Conservation (phyloP, 176 grass and related monocot species). For the Oryza officinalis region DNA sequence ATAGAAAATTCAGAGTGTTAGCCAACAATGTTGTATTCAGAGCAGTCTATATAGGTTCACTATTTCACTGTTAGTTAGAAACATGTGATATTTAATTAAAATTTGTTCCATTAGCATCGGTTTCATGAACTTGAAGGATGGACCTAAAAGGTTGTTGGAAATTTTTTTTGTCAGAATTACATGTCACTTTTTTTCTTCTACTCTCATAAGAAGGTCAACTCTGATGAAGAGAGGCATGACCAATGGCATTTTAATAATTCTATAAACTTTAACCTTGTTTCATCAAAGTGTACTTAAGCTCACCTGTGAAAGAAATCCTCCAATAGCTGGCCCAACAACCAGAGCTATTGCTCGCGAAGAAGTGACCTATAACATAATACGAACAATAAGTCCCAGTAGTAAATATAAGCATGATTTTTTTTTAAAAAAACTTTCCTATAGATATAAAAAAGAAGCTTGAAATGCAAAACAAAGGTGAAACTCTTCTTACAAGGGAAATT, state of each 20-base stretch:
- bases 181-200: not conserved
- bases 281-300: not conserved
- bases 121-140: not conserved
- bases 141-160: not conserved
- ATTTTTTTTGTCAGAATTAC: not conserved
- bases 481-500: conserved; percentile 62
- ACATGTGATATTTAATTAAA: conserved; percentile 2
- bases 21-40: not conserved
- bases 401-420: not conserved
- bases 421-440: not conserved
- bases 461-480: not conserved
- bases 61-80: not conserved
- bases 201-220: not conserved
- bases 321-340: conserved; percentile 71
- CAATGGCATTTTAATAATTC: not conserved
- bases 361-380: conserved; percentile 53
- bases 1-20: conserved; percentile 31
- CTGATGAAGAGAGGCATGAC: not conserved
- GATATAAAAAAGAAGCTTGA: not conserved
- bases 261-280: not conserved
- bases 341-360: conserved; percentile 59
- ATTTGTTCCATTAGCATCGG: not conserved
- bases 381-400: not conserved
- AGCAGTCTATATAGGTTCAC: not conserved
- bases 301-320: conserved; percentile 80